phyloP scores from a whole-genome alignment of 805 yeast species.

The Yarrowia keelungensis region DNA sequence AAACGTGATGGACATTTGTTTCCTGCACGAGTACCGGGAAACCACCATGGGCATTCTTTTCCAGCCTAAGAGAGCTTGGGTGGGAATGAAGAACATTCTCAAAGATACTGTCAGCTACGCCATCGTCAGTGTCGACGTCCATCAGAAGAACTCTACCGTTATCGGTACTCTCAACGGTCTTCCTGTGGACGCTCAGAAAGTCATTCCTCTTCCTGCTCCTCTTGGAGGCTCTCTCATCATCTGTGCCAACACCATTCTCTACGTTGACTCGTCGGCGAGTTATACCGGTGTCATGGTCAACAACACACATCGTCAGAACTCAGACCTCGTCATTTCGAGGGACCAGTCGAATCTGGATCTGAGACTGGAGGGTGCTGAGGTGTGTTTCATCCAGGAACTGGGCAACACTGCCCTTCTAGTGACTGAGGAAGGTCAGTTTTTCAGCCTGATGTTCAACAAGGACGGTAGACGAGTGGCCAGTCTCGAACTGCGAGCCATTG shows the following conservation, averaged over 20 bases:
- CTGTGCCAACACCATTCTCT: conserved; percentile 79
- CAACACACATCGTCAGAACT: conserved; percentile 55
- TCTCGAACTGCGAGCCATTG: conserved; percentile 14
- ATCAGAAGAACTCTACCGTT: conserved; percentile 63
- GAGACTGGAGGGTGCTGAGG: conserved; percentile 60
- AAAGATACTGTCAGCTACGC: conserved; percentile 69
- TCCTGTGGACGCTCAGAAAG: conserved; percentile 74
- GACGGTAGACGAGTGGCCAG: conserved; percentile 52
- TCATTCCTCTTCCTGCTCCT: conserved; percentile 70
- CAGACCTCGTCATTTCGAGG: conserved; percentile 52
- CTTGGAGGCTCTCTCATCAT: conserved; percentile 70
- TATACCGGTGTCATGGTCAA: conserved; percentile 69
- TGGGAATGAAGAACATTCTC: conserved; percentile 67
- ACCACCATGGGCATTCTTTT: conserved; percentile 79
- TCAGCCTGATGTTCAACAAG: conserved; percentile 50
- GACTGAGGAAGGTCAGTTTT: conserved; percentile 55
- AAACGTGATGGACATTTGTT: conserved; percentile 73
- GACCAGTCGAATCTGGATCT: conserved; percentile 62
- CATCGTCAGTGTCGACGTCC: conserved; percentile 72
- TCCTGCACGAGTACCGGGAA: conserved; percentile 74
- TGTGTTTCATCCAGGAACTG: conserved; percentile 35
- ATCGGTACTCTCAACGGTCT: conserved; percentile 68
- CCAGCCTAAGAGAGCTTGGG: conserved; percentile 72
- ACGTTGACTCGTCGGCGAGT: conserved; percentile 80
- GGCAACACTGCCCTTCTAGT: conserved; percentile 52